Evolutionary conservation across 2,329 filamentous ascomycete species (phyloP), one percentile per base, ranked within the genome.

Genomic region (Pseudogymnoascus sp.): DNA sequence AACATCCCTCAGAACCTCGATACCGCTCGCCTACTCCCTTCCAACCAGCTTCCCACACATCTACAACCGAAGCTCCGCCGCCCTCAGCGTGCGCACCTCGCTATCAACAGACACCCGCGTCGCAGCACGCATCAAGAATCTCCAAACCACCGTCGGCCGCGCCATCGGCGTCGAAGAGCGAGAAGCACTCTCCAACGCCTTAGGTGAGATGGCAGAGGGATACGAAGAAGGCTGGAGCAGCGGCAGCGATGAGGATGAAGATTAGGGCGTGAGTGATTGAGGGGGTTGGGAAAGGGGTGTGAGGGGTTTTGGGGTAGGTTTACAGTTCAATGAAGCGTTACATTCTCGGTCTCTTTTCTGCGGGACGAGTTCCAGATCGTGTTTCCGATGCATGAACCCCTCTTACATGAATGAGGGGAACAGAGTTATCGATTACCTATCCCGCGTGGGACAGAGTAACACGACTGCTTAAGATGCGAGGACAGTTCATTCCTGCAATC

Each of bases 151-250:
- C 11, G 85, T 88, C 11, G 75, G 81, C 14, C 81, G 86, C 64
- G 79, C 83, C 9, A 78, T 92, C 14, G 78, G 79, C 0, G 68
- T 93, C 2, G 90, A 95, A 63, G 92, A 97, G 69, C 82, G 93
- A 41, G 94, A 99, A 74, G 79, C 79, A 2, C 78, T 97, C n/a
- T 83, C 85, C 50, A 94, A 96, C 70, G 86, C 88, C 11, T 78
- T 99, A 38, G 85, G 88, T 22, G 87, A 89, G 63, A 86, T 97
- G 68, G 87, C 88, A 1, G 92, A 96, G 69, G 89, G 89, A 63
- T 97, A 97, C 72, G 86, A 90, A 67, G 90, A 94, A 64, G 91
- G 91, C 1, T 96, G 90, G 89, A 86, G 85, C 11, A 91, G 88
- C 68, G 90, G 86, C 22, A 87, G 84, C 62, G 88, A 90, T 67